These are phyloP conservation scores for Pleurotus pulmonarius DNA, from an alignment of 768 basidiomycete genomes.

Conservation along the genomic window DNA sequence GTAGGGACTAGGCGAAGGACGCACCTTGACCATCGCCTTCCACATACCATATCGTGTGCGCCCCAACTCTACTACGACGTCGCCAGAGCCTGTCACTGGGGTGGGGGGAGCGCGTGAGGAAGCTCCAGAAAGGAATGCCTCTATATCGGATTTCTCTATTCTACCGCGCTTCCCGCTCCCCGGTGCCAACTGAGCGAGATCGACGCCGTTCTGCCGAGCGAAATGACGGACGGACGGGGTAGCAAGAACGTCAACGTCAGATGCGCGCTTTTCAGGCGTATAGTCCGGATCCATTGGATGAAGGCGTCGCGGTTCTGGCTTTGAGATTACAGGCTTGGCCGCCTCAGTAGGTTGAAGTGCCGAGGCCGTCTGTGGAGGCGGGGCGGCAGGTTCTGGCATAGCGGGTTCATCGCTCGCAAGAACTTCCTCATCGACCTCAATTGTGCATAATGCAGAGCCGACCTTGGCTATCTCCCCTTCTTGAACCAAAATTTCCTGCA, in stretches of 20 bases:
- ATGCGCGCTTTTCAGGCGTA: slow-evolving; percentile 8
- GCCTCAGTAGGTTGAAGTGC: slow-evolving; percentile 1
- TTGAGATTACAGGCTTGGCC: slow-evolving; percentile 1
- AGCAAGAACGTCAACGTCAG: slow-evolving; percentile 44
- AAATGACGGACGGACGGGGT: slow-evolving; percentile 77
- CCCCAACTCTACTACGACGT: slow-evolving; percentile 67
- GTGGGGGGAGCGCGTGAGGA: slow-evolving; percentile 12
- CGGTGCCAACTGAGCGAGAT: slow-evolving; percentile 51
- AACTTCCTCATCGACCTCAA: slow-evolving; percentile 71
- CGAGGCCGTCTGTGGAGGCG: slow-evolving; percentile 8
- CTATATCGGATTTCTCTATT: slow-evolving; percentile 72
- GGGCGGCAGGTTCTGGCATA: slow-evolving; percentile 11
- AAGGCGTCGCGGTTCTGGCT: slow-evolving; percentile 19
- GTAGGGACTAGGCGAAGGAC: slow-evolving; percentile 9
- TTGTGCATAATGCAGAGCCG: slow-evolving; percentile 70
- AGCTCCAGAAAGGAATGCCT: slow-evolving; percentile 46
- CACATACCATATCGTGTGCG: slow-evolving; percentile 83
- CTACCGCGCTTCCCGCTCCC: slow-evolving; percentile 76
- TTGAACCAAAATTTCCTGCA: slow-evolving; percentile 68
- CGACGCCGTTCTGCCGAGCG: slow-evolving; percentile 62
- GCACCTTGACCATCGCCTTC: slow-evolving; percentile 84
- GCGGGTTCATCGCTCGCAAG: slow-evolving; percentile 17
- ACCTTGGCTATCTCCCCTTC: slow-evolving; percentile 86
- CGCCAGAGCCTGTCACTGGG: slow-evolving; percentile 22
- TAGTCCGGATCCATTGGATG: slow-evolving; percentile 69